Conservation (phyloP, 768 basidiomycete genomes). For the Nidularia pulvinata region DNA sequence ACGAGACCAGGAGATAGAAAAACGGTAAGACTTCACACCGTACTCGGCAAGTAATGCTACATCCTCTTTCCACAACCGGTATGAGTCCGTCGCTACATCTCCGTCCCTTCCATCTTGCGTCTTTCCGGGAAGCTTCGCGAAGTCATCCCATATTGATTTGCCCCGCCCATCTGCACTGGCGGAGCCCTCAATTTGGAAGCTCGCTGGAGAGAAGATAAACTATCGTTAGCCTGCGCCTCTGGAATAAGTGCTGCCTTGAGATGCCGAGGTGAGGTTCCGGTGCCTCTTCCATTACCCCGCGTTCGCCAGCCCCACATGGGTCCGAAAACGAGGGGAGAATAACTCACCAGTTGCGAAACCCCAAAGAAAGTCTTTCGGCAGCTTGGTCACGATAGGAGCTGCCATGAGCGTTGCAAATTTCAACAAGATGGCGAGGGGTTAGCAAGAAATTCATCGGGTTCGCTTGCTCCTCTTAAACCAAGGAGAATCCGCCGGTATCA, state of each 20-base stretch:
- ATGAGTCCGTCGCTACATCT: constrained; percentile 70
- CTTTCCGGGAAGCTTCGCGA: constrained; percentile 39
- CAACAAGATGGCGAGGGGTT: constrained; percentile 19
- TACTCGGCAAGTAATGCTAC: constrained; percentile 59
- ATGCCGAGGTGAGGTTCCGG: no score
- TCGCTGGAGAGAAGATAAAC: constrained; percentile 30
- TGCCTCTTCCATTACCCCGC: no score
- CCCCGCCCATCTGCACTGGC: constrained; percentile 54
- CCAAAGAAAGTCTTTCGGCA: constrained; percentile 28
- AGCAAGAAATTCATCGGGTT: constrained; percentile 21
- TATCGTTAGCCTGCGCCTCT: no score
- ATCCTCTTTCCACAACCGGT: constrained; percentile 65
- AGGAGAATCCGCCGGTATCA: constrained; percentile 39
- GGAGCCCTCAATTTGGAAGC: constrained; percentile 78
- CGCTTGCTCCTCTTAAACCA: constrained; percentile 34
- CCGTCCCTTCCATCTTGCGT: constrained; percentile 61
- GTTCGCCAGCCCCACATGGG: no score
- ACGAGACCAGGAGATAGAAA: constrained; percentile 75
- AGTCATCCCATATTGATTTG: constrained; percentile 75
- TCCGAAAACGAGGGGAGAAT: background rate
- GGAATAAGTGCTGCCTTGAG: no score
- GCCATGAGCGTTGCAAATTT: constrained; percentile 1
- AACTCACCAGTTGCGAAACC: constrained; percentile 31
- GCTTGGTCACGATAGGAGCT: constrained; percentile 2
- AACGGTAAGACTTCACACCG: constrained; percentile 71